Conservation (phyloP, 495 filamentous ascomycete species). For the Hypoxylon fuscum region DNA sequence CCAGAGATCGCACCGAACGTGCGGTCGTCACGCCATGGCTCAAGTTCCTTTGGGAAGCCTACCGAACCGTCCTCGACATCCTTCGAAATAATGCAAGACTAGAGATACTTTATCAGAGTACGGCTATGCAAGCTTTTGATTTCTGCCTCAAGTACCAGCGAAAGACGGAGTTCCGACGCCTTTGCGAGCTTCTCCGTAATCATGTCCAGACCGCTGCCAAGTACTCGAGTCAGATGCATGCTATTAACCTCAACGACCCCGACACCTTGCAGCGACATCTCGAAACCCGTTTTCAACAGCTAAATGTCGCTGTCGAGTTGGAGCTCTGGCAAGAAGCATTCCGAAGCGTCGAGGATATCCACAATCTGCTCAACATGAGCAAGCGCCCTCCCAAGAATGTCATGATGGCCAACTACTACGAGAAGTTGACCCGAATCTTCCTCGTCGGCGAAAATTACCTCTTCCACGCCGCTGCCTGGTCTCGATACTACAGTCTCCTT, state of each 20-base stretch:
- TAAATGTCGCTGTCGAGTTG: conserved; percentile 97
- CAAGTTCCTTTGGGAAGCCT: conserved; percentile 99
- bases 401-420: conserved; percentile 99
- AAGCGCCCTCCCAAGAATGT: conserved; percentile 99
- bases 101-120: conserved; percentile 97
- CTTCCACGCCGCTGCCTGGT: conserved; percentile 98
- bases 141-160: conserved; percentile 98
- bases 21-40: conserved; percentile 99
- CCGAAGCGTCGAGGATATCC: conserved; percentile 98
- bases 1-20: conserved; percentile 93
- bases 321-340: conserved; percentile 99
- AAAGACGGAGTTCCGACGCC: conserved; percentile 98
- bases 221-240: conserved; percentile 98
- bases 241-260: conserved; percentile 97
- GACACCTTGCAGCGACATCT: conserved; percentile 97
- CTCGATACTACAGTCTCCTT: conserved; percentile 94
- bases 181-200: conserved; percentile 97
- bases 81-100: conserved; percentile 98
- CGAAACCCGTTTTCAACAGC: conserved; percentile 96
- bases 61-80: conserved; percentile 97
- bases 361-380: conserved; percentile 97
- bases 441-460: conserved; percentile 99
- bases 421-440: conserved; percentile 98
- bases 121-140: conserved; percentile 96
- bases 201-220: conserved; percentile 99